phyloP scores from a whole-genome alignment of 2,329 filamentous ascomycete species.

The Venturia oleaginea region DNA sequence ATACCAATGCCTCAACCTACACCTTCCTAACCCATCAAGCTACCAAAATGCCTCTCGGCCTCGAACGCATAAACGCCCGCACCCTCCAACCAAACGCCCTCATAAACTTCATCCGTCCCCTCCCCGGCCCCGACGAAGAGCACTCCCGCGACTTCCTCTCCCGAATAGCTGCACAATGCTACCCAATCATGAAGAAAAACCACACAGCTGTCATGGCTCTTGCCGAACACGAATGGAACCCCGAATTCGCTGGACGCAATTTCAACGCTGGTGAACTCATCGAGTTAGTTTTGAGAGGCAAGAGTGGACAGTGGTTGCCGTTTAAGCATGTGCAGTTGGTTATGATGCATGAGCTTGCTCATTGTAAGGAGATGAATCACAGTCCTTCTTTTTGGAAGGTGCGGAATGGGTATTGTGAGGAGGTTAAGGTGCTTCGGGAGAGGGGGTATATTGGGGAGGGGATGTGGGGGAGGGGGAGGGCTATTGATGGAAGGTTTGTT shows the following conservation, averaged over 20 bases:
- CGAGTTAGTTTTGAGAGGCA: conserved; percentile 69
- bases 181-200: conserved; percentile 47
- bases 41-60: conserved; percentile 61
- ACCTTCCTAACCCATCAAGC: neutral
- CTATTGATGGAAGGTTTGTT: conserved; percentile 42
- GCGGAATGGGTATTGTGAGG: conserved; percentile 60
- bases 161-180: conserved; percentile 56
- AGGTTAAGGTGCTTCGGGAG: conserved; percentile 63
- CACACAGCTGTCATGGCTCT: conserved; percentile 44
- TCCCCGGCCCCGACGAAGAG: conserved; percentile 45
- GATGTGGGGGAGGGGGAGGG: conserved; percentile 66
- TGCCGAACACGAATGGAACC: conserved; percentile 74
- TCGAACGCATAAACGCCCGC: conserved; percentile 69
- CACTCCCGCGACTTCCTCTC: conserved; percentile 28
- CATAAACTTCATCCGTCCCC: conserved; percentile 78
- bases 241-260: conserved; percentile 77
- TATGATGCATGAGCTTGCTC: conserved; percentile 87
- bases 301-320: conserved; percentile 59
- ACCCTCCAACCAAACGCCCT: conserved; percentile 64
- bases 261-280: conserved; percentile 86
- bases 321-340: conserved; percentile 86
- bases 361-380: conserved; percentile 91
- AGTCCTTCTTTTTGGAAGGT: conserved; percentile 72
- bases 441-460: conserved; percentile 70
- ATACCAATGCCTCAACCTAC: neutral